Evolutionary conservation across 2,329 filamentous ascomycete species (phyloP).

Genomic region (Microcyclospora tardicrescens): DNA sequence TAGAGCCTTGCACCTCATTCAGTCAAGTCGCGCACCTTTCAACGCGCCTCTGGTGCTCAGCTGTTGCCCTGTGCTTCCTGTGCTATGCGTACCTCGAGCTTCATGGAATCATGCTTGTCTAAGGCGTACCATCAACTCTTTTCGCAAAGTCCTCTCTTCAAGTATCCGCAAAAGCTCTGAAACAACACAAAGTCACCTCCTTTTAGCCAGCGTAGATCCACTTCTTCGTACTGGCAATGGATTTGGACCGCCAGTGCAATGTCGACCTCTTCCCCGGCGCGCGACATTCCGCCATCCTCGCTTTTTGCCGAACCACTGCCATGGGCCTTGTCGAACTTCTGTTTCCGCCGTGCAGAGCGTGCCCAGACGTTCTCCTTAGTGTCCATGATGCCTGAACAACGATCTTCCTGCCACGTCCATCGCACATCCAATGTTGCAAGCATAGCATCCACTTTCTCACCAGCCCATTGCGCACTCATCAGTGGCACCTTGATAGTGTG

Average conservation of each 20-base stretch:
- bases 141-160: constrained; percentile 36
- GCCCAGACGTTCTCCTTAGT: constrained; percentile 66
- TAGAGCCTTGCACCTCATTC: no score
- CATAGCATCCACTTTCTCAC: constrained; percentile 32
- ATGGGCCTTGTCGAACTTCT: constrained; percentile 22
- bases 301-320: constrained; percentile 16
- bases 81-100: not conserved
- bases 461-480: constrained; percentile 15
- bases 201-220: constrained; percentile 55
- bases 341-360: constrained; percentile 55
- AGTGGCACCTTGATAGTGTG: constrained; percentile 29
- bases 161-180: constrained; percentile 75
- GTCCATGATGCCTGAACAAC: constrained; percentile 47
- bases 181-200: constrained; percentile 63
- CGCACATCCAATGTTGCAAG: constrained; percentile 45
- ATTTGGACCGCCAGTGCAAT: constrained; percentile 31
- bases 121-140: not conserved
- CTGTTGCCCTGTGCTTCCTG: not conserved
- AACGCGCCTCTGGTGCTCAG: not conserved
- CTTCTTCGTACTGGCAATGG: constrained; percentile 22
- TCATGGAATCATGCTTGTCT: not conserved
- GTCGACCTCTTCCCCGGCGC: constrained; percentile 15
- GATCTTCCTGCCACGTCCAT: constrained; percentile 50
- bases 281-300: constrained; percentile 13
- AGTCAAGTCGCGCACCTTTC: no score